A percentile compares a stretch with the other conserved stretches of the same genome.
Evolutionary conservation across 805 yeast genomes (phyloP).

Genomic region (Schwanniomyces pseudopolymorphus): DNA sequence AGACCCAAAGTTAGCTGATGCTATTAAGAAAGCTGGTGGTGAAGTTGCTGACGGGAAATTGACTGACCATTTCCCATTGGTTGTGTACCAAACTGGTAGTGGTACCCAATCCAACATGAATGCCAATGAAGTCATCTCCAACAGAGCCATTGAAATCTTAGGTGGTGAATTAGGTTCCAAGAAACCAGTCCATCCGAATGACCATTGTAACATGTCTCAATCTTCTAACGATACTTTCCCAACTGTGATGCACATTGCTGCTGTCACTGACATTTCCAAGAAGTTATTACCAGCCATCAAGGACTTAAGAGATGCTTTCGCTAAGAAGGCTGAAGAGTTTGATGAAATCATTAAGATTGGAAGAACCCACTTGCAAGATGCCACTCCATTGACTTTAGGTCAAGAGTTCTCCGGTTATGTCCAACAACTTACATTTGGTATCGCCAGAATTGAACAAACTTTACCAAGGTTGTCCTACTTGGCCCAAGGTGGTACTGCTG

Average conservation of each 20-base stretch:
- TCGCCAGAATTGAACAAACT: slow-evolving; percentile 75
- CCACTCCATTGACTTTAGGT: slow-evolving; percentile 96
- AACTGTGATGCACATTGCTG: slow-evolving; percentile 99
- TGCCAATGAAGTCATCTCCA: slow-evolving; percentile 97
- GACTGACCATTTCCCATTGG: slow-evolving; percentile 53
- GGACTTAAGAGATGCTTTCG: slow-evolving; percentile 66
- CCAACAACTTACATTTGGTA: slow-evolving; percentile 88
- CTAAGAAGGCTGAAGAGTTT: slow-evolving; percentile 79
- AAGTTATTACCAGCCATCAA: slow-evolving; percentile 80
- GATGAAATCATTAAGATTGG: slow-evolving; percentile 92
- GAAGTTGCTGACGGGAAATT: slow-evolving; percentile 40
- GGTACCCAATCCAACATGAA: slow-evolving; percentile 99
- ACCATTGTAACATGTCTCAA: slow-evolving; percentile 97
- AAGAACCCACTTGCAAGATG: slow-evolving; percentile 98
- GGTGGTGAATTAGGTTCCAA: slow-evolving; percentile 94
- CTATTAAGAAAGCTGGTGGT: slow-evolving; percentile 36
- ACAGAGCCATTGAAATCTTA: slow-evolving; percentile 93
- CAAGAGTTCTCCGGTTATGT: slow-evolving; percentile 98
- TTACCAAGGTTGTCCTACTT: slow-evolving; percentile 75
- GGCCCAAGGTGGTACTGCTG: slow-evolving; percentile 99
- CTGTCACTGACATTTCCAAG: slow-evolving; percentile 80
- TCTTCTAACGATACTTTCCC: slow-evolving; percentile 99
- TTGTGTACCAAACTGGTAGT: slow-evolving; percentile 98
- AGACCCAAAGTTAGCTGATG: slow-evolving; percentile 30
- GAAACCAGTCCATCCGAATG: slow-evolving; percentile 95